A percentile compares a stretch with the other conserved stretches of the same genome.
Conservation (phyloP, 2,329 filamentous ascomycete species). For the Diaporthe citrichinensis region DNA sequence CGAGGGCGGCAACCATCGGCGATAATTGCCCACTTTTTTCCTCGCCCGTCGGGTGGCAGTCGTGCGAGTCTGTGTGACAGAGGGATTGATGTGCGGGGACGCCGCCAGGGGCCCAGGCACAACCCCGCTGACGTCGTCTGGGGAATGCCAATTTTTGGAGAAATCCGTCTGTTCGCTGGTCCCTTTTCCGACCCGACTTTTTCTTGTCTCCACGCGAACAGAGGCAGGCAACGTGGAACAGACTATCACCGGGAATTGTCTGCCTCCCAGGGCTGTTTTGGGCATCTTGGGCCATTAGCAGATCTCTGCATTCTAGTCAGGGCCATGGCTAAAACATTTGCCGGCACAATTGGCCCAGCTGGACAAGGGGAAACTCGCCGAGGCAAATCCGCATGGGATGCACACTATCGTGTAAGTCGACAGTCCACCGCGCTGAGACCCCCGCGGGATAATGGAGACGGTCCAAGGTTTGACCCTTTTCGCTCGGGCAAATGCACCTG, state of each 20-base stretch:
- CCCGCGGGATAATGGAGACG: conserved; percentile 40
- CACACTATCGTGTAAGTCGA: conserved; percentile 33
- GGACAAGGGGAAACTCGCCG: conserved; percentile 2
- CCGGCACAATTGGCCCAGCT: neutral
- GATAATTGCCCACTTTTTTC: conserved; percentile 34
- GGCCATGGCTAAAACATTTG: neutral
- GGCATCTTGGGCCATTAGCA: neutral
- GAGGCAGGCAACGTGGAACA: neutral
- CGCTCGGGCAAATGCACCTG: conserved; percentile 26
- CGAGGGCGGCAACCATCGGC: conserved; percentile 35
- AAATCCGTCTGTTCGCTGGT: conserved; percentile 17
- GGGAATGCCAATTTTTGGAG: conserved; percentile 22
- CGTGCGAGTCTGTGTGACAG: neutral
- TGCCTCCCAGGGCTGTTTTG: neutral
- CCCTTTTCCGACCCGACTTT: conserved; percentile 29
- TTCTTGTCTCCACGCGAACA: conserved; percentile 3
- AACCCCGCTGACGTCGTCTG: conserved; percentile 35
- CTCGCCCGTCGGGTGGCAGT: conserved; percentile 2
- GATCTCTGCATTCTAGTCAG: neutral
- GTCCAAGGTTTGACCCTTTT: conserved; percentile 14
- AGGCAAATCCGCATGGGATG: neutral
- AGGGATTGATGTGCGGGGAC: conserved; percentile 16
- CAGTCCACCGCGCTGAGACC: conserved; percentile 22
- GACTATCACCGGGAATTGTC: neutral
- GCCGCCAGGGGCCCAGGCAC: neutral